Percentiles rank a stretch among this genome's conserved stretches.
These are phyloP conservation scores for Fragaria iinumae DNA, from an alignment of 306 rosid species.

Conservation along the genomic window DNA sequence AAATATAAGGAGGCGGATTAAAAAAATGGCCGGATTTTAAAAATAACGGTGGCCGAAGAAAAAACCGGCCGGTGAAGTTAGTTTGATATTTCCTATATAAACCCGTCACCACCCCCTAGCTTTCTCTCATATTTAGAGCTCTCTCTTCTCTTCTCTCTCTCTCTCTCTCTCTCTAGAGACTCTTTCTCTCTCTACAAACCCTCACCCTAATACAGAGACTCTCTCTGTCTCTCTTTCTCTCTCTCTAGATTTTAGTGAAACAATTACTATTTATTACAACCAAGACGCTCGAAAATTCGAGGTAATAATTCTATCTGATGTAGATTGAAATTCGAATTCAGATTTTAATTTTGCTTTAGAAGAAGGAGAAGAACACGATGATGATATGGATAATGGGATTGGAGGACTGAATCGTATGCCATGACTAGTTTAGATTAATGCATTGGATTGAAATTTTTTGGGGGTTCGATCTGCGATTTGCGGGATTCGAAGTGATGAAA, in stretches of 20 bases:
- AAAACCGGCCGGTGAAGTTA: conserved; percentile 32
- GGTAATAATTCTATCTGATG: conserved; percentile 48
- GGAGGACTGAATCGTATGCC: conserved; percentile 35
- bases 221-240: conserved; percentile 27
- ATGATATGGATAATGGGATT: conserved; percentile 36
- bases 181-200: conserved; percentile 26
- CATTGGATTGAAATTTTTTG: conserved; percentile 29
- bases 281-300: conserved; percentile 28
- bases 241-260: conserved; percentile 5
- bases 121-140: conserved; percentile 46
- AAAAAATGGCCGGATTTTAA: neutral
- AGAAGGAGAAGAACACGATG: conserved; percentile 32
- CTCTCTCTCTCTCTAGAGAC: neutral
- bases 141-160: conserved; percentile 12
- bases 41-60: conserved; percentile 40
- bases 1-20: neutral
- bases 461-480: conserved; percentile 46
- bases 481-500: conserved; percentile 35
- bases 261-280: neutral
- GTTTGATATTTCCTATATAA: conserved; percentile 82
- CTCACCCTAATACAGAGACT: conserved; percentile 34
- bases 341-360: conserved; percentile 10
- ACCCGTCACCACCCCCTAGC: conserved; percentile 52
- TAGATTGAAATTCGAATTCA: conserved; percentile 14
- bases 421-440: conserved; percentile 42